Conservation (phyloP, 352 stramenopile genomes). For the Phytopythium delawarense region DNA sequence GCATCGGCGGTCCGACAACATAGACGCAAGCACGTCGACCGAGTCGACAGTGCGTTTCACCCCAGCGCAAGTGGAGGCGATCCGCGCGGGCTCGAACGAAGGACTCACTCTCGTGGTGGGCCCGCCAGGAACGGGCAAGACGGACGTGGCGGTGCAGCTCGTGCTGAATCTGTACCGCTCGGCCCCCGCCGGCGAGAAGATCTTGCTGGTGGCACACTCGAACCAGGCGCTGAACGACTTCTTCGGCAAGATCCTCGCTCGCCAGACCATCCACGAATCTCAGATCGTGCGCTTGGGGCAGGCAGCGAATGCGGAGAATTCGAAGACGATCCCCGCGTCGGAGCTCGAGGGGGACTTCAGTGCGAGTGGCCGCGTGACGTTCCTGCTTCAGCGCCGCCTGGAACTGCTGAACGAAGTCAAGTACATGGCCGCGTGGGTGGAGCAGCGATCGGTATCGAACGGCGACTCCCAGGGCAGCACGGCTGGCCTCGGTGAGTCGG, state of each 20-base stretch:
- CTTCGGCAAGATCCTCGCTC: slow-evolving; percentile 90
- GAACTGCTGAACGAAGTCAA: slow-evolving; percentile 92
- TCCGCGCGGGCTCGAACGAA: slow-evolving; percentile 89
- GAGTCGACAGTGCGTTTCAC: slow-evolving; percentile 81
- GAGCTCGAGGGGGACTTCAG: slow-evolving; percentile 86
- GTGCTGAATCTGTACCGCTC: slow-evolving; percentile 91
- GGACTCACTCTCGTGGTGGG: slow-evolving; percentile 94
- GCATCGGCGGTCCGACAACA: slow-evolving; percentile 11
- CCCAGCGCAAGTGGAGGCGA: slow-evolving; percentile 87
- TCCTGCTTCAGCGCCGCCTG: slow-evolving; percentile 55
- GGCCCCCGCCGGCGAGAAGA: slow-evolving; percentile 78
- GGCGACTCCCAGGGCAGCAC: slow-evolving; percentile 25
- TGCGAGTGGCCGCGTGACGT: slow-evolving; percentile 89
- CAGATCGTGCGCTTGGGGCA: slow-evolving; percentile 91
- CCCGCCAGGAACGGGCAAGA: slow-evolving; percentile 93
- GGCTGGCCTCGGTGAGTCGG: slow-evolving; percentile 54
- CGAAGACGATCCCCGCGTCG: slow-evolving; percentile 23
- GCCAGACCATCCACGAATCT: slow-evolving; percentile 64
- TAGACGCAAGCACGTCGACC: background rate
- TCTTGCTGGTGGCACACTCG: slow-evolving; percentile 94
- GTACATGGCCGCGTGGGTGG: slow-evolving; percentile 88
- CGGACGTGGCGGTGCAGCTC: slow-evolving; percentile 93
- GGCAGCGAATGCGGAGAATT: slow-evolving; percentile 10
- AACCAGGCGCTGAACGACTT: slow-evolving; percentile 95
- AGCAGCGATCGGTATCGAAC: slow-evolving; percentile 14